Evolutionary conservation across 371 early-diverging fungal species (phyloP).

Genomic region (Mucor mucedo): DNA sequence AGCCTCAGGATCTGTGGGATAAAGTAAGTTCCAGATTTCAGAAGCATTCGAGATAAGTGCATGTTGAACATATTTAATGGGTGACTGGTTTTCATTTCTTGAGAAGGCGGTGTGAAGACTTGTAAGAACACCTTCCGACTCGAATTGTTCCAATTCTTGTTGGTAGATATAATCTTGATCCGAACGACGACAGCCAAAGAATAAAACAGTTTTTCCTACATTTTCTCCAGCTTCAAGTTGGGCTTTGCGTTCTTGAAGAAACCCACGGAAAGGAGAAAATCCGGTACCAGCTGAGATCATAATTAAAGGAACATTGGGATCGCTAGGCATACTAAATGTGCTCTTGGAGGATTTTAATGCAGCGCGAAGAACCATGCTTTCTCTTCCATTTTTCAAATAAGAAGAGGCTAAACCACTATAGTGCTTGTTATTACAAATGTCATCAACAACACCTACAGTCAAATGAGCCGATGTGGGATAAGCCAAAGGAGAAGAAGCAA

Average conservation of each 20-base stretch:
- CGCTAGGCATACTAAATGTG: slow-evolving; percentile 45
- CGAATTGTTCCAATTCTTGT: slow-evolving; percentile 65
- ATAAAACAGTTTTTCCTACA: slow-evolving; percentile 51
- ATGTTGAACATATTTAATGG: slow-evolving; percentile 52
- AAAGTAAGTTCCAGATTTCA: slow-evolving; percentile 36
- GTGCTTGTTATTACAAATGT: slow-evolving; percentile 42
- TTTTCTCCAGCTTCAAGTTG: slow-evolving; percentile 28
- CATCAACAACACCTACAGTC: slow-evolving; percentile 51
- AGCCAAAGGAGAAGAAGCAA: slow-evolving; percentile 51
- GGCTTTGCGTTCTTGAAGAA: slow-evolving; percentile 59
- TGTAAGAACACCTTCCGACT: slow-evolving; percentile 51
- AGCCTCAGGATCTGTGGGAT: slow-evolving; percentile 18
- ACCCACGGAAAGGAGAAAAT: slow-evolving; percentile 89
- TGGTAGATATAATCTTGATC: slow-evolving; percentile 77
- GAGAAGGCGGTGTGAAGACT: slow-evolving; percentile 79
- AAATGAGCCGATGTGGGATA: slow-evolving; percentile 38
- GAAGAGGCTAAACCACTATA: slow-evolving; percentile 52
- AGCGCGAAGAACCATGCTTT: slow-evolving; percentile 30
- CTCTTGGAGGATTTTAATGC: slow-evolving; percentile 49
- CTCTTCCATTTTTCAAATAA: slow-evolving; percentile 26
- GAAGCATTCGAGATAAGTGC: slow-evolving; percentile 44
- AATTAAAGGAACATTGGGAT: slow-evolving; percentile 49
- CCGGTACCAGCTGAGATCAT: slow-evolving; percentile 81
- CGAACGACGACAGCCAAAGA: slow-evolving; percentile 83
- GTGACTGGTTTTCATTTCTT: slow-evolving; percentile 30